These are phyloP conservation scores for Ophiostoma ulmi DNA, from an alignment of 2,329 filamentous ascomycete genomes.

Conservation along the genomic window DNA sequence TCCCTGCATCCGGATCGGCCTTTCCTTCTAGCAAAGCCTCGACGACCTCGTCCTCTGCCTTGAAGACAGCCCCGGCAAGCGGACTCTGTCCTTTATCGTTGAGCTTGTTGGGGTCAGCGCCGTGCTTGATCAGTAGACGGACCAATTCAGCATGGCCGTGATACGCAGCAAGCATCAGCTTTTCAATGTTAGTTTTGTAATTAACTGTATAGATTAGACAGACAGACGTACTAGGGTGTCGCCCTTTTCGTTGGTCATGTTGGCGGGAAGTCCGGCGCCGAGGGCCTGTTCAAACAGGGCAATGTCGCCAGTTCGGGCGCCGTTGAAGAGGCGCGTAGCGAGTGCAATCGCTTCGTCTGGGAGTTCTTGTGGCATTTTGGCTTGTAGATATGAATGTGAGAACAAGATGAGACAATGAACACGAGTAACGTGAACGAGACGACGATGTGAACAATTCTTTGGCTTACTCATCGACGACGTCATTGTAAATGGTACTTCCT, in stretches of 20 bases:
- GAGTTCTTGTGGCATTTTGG: neutral
- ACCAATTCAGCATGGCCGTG: conserved; percentile 60
- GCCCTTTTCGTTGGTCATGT: conserved; percentile 67
- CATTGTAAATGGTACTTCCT: neutral
- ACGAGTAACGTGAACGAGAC: neutral
- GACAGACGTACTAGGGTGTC: conserved; percentile 49
- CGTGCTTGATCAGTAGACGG: conserved; percentile 54
- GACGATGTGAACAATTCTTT: neutral
- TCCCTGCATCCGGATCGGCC: conserved; percentile 50
- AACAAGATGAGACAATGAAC: neutral
- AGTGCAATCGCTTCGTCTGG: conserved; percentile 46
- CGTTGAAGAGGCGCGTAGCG: conserved; percentile 61
- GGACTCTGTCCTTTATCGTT: conserved; percentile 66
- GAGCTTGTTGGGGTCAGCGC: conserved; percentile 61
- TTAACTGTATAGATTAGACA: neutral
- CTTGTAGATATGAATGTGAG: neutral
- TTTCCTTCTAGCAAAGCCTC: conserved; percentile 50
- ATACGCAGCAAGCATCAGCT: conserved; percentile 66
- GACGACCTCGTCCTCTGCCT: conserved; percentile 61
- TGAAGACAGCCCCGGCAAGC: conserved; percentile 67
- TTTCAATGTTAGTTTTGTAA: neutral
- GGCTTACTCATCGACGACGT: neutral
- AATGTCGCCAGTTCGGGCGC: conserved; percentile 56
- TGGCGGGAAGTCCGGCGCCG: conserved; percentile 59
- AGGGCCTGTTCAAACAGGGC: conserved; percentile 59